A percentile compares a stretch with the other conserved stretches of the same genome.
These are phyloP conservation scores for Teunomyces aglyptinius DNA, from an alignment of 805 yeast species.

Conservation along the genomic window DNA sequence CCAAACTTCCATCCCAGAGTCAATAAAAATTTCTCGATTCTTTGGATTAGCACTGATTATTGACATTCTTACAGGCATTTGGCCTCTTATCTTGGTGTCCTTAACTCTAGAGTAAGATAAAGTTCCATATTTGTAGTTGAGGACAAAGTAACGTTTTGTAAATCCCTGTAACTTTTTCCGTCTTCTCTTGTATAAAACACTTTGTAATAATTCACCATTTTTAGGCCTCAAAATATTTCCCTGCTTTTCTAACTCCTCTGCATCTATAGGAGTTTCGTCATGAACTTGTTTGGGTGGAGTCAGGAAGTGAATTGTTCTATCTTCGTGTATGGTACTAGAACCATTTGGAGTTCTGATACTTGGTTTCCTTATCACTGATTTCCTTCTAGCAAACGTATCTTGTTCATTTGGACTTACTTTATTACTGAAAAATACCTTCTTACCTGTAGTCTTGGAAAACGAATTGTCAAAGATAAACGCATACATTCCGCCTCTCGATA, in stretches of 20 bases:
- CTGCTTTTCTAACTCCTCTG: conserved; percentile 2
- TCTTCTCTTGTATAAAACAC: conserved; percentile 71
- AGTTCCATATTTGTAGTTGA: conserved; percentile 80
- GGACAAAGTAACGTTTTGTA: conserved; percentile 76
- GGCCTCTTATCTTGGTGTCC: conserved; percentile 78
- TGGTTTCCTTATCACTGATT: neutral
- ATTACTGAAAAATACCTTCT: conserved; percentile 67
- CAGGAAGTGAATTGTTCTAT: neutral
- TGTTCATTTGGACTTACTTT: conserved; percentile 13
- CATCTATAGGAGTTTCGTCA: conserved; percentile 2
- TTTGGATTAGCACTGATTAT: conserved; percentile 77
- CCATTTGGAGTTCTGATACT: neutral
- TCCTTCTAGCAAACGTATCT: neutral
- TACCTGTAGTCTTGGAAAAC: conserved; percentile 79
- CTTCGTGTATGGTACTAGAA: neutral
- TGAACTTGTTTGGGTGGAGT: conserved; percentile 6
- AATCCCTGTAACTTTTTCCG: conserved; percentile 85
- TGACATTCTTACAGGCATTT: conserved; percentile 81
- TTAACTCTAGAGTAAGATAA: conserved; percentile 78
- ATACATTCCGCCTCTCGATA: conserved; percentile 62
- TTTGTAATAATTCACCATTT: conserved; percentile 74
- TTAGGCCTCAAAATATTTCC: conserved; percentile 37
- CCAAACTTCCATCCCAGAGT: conserved; percentile 97
- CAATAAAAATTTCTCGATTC: conserved; percentile 70
- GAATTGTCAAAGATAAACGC: conserved; percentile 94